Evolutionary conservation across 176 grass and related monocot species (phyloP).

Genomic region (Eragrostis nindensis): DNA sequence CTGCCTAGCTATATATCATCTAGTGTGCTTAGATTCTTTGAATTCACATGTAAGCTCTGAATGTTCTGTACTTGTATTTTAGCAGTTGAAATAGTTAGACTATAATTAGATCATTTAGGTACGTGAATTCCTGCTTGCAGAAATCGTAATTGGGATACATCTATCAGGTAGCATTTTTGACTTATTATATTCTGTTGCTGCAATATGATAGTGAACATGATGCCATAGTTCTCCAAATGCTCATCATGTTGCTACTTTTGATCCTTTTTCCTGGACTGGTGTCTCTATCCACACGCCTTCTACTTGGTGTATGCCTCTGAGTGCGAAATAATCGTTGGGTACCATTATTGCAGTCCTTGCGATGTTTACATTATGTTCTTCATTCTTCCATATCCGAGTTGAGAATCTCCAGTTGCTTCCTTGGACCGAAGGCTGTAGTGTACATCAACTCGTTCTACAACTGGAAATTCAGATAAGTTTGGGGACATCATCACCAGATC

Average conservation of each 20-base stretch:
- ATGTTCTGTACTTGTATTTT: no score
- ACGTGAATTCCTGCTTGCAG: no score
- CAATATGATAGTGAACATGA: not conserved
- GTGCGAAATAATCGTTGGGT: not conserved
- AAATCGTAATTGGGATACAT: no score
- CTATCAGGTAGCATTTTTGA: not conserved
- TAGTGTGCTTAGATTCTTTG: not conserved
- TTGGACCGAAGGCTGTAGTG: not conserved
- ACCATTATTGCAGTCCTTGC: not conserved
- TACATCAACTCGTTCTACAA: not conserved
- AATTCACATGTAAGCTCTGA: not conserved
- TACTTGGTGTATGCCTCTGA: not conserved
- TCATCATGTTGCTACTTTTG: not conserved
- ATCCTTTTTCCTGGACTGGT: not conserved
- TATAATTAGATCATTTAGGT: no score
- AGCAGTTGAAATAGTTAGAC: no score
- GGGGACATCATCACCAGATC: not conserved
- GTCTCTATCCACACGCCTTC: not conserved
- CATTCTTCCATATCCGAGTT: not conserved
- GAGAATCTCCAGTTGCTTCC: conserved; percentile 4
- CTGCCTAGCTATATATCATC: no score
- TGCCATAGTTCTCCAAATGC: not conserved
- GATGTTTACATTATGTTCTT: not conserved
- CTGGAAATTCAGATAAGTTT: no score
- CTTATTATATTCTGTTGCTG: not conserved